Evolutionary conservation across 345 rosid genomes (phyloP).

Genomic region (Moricandia arvensis): DNA sequence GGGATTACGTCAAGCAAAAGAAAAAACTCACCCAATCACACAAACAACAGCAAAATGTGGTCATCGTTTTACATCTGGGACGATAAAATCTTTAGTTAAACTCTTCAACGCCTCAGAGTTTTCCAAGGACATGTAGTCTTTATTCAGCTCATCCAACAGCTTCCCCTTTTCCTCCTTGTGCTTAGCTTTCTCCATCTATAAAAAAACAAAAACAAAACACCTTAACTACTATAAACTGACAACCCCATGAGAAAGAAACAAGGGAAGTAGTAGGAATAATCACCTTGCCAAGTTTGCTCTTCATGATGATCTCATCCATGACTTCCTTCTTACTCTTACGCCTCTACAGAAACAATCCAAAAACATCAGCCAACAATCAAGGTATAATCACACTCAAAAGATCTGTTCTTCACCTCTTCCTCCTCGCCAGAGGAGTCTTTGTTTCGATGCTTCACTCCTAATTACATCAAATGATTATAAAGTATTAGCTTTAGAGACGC

Average conservation of each 20-base stretch:
- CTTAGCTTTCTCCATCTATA: slow-evolving; percentile 85
- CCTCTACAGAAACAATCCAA: slow-evolving; percentile 48
- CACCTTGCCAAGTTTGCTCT: slow-evolving; percentile 96
- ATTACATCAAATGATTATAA: slow-evolving; percentile 1
- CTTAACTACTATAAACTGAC: slow-evolving; percentile 10
- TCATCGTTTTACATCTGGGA: slow-evolving; percentile 11
- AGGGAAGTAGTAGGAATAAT: slow-evolving; percentile 9
- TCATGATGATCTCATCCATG: slow-evolving; percentile 87
- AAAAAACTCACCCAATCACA: slow-evolving; percentile 16
- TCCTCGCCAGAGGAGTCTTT: slow-evolving; percentile 45
- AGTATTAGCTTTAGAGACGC: neutral
- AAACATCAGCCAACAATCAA: slow-evolving; percentile 7
- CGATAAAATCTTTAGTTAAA: slow-evolving; percentile 52
- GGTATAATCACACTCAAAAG: neutral
- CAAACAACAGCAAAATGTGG: neutral
- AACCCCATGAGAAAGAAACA: slow-evolving; percentile 7
- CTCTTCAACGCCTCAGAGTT: slow-evolving; percentile 56
- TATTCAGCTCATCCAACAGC: slow-evolving; percentile 76
- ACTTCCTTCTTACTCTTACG: slow-evolving; percentile 86
- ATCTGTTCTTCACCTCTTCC: slow-evolving; percentile 45
- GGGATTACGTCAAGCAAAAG: slow-evolving; percentile 4
- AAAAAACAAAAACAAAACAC: neutral
- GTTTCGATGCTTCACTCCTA: slow-evolving; percentile 45
- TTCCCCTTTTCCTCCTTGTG: slow-evolving; percentile 80
- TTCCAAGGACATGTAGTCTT: slow-evolving; percentile 61